A percentile compares a stretch with the other conserved stretches of the same genome.
Evolutionary conservation across 257 asterid genomes (phyloP).

Genomic region (Paulownia fortunei): DNA sequence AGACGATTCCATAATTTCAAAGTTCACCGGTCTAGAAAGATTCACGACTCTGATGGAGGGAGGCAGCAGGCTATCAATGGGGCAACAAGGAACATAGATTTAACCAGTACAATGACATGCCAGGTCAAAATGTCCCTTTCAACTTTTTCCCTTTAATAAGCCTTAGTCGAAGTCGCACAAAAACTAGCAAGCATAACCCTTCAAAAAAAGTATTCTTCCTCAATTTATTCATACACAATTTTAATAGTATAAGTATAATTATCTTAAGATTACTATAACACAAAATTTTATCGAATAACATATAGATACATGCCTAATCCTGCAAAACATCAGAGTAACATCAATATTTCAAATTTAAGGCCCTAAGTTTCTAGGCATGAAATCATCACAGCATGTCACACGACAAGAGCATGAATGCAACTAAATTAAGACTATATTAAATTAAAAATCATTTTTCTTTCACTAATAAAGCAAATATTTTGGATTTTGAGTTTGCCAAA

Average conservation of each 20-base stretch:
- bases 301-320: background rate
- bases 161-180: slow-evolving; percentile 15
- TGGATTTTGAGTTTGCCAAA: slow-evolving; percentile 7
- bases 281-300: background rate
- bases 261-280: background rate
- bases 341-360: background rate
- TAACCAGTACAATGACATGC: slow-evolving; percentile 10
- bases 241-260: background rate
- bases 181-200: background rate
- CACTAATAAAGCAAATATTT: background rate
- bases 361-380: background rate
- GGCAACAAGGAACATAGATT: background rate
- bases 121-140: slow-evolving; percentile 9
- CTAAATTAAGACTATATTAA: background rate
- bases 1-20: slow-evolving; percentile 49
- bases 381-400: background rate
- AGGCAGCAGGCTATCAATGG: slow-evolving; percentile 17
- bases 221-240: background rate
- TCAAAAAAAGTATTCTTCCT: background rate
- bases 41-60: slow-evolving; percentile 25
- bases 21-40: slow-evolving; percentile 28
- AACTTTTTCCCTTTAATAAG: slow-evolving; percentile 2
- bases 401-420: background rate
- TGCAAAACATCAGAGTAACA: background rate
- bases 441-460: background rate